phyloP scores from a whole-genome alignment of 768 basidiomycete species.

The Termitomyces sp. region DNA sequence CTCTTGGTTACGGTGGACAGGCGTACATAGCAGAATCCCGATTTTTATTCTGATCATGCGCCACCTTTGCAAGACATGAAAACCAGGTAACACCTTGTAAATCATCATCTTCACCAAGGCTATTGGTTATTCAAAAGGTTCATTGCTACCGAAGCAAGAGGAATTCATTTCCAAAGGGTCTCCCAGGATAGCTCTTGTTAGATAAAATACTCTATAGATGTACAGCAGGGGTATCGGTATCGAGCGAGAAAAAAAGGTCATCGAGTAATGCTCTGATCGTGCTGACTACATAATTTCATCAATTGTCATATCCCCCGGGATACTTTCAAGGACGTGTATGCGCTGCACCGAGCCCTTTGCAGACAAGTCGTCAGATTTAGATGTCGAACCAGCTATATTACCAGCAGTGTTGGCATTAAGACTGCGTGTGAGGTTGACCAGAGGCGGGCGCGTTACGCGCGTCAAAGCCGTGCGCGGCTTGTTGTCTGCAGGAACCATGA shows the following conservation, averaged over 20 bases:
- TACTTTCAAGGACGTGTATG: slow-evolving; percentile 24
- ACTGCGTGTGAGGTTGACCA: slow-evolving; percentile 41
- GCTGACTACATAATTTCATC: slow-evolving; percentile 32
- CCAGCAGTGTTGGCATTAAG: slow-evolving; percentile 19
- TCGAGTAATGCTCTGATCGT: background rate
- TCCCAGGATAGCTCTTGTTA: background rate
- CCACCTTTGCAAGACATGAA: background rate
- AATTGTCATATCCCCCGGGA: slow-evolving; percentile 48
- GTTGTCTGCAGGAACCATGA: slow-evolving; percentile 41
- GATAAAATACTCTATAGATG: background rate
- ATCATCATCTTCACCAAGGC: background rate
- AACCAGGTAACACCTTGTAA: background rate
- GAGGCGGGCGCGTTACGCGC: slow-evolving; percentile 44
- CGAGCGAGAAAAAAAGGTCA: background rate
- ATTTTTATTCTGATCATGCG: too few species aligned
- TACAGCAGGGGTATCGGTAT: background rate
- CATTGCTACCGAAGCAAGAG: too few species aligned
- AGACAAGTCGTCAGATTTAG: background rate
- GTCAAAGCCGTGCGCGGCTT: slow-evolving; percentile 57
- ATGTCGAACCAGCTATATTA: background rate
- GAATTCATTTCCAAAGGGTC: too few species aligned
- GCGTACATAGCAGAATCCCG: too few species aligned
- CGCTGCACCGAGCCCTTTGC: slow-evolving; percentile 9
- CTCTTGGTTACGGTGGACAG: too few species aligned
- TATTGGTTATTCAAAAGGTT: too few species aligned